phyloP scores from a whole-genome alignment of 331 rosid species.

The Phaseolus coccineus region DNA sequence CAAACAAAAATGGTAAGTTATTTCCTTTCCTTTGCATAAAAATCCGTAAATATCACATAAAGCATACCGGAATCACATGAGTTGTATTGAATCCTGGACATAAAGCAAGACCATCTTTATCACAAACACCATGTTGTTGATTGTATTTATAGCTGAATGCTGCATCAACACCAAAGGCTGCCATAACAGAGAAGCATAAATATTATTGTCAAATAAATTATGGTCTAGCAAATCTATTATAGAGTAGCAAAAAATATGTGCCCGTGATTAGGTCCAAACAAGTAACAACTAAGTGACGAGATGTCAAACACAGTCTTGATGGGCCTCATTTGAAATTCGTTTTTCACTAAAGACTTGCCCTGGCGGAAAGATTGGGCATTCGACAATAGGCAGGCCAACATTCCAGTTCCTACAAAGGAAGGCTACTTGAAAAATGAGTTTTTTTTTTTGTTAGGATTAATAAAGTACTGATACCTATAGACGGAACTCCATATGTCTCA shows the following conservation, averaged over 20 bases:
- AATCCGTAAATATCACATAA: slow-evolving; percentile 33
- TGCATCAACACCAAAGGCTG: slow-evolving; percentile 97
- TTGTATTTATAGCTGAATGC: slow-evolving; percentile 95
- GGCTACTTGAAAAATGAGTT: background rate
- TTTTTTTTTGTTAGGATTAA: slow-evolving; percentile 9
- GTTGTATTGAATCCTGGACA: slow-evolving; percentile 94
- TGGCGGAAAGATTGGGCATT: slow-evolving; percentile 21
- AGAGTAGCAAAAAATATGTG: slow-evolving; percentile 14
- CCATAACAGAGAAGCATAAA: slow-evolving; percentile 41
- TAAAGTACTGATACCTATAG: slow-evolving; percentile 62
- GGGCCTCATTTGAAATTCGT: slow-evolving; percentile 2
- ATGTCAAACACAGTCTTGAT: slow-evolving; percentile 1
- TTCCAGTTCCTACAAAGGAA: background rate
- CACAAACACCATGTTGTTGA: slow-evolving; percentile 82
- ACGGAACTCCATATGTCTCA: slow-evolving; percentile 98
- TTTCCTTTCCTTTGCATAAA: slow-evolving; percentile 25
- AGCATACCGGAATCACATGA: slow-evolving; percentile 93
- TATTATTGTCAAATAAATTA: slow-evolving; percentile 32
- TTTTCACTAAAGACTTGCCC: slow-evolving; percentile 27
- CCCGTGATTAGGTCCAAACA: slow-evolving; percentile 28
- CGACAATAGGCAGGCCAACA: slow-evolving; percentile 28
- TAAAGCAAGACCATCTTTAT: slow-evolving; percentile 89
- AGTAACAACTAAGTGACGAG: slow-evolving; percentile 36
- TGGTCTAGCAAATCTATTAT: background rate
- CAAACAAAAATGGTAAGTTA: background rate